These are phyloP conservation scores for Allium fistulosum DNA, from an alignment of 106 monocot genomes.

Conservation along the genomic window DNA sequence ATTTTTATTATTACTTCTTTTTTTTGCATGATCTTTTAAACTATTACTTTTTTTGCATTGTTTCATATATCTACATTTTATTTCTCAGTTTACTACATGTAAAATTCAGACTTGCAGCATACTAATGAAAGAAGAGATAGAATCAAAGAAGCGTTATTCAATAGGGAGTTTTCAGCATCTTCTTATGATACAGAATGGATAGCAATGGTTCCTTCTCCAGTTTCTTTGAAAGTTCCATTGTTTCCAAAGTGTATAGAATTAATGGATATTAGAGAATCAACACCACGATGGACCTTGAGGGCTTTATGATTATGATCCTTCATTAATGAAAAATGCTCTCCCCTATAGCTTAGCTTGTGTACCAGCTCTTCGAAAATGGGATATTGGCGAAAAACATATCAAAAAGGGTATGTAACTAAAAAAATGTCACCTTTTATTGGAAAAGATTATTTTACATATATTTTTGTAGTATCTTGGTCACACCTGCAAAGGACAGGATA, in stretches of 20 bases:
- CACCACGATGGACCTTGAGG: conserved; percentile 75
- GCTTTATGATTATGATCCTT: conserved; percentile 14
- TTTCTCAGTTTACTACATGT: too few relatives aligned
- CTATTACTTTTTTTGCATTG: background rate
- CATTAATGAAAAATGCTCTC: conserved; percentile 43
- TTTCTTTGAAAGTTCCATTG: conserved; percentile 40
- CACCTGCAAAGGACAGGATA: too few relatives aligned
- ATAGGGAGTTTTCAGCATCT: too few relatives aligned
- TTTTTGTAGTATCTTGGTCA: too few relatives aligned
- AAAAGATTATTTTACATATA: too few relatives aligned
- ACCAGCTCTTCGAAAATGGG: conserved; percentile 71
- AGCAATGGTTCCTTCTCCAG: conserved; percentile 75
- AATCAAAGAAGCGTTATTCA: too few relatives aligned
- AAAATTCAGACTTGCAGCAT: conserved; percentile 10
- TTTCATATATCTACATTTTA: background rate
- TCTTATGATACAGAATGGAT: conserved; percentile 30
- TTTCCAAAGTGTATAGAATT: conserved; percentile 74
- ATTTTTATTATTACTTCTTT: too few relatives aligned
- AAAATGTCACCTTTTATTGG: background rate
- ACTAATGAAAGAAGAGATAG: background rate
- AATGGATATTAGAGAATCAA: conserved; percentile 88
- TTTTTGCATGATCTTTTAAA: too few relatives aligned
- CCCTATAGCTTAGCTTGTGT: conserved; percentile 79
- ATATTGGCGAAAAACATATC: conserved; percentile 54
- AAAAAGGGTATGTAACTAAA: conserved; percentile 41